Percentiles rank a stretch among this genome's conserved stretches.
phyloP scores from a whole-genome alignment of 176 grass and related monocot species.

The Puccinellia tenuiflora region DNA sequence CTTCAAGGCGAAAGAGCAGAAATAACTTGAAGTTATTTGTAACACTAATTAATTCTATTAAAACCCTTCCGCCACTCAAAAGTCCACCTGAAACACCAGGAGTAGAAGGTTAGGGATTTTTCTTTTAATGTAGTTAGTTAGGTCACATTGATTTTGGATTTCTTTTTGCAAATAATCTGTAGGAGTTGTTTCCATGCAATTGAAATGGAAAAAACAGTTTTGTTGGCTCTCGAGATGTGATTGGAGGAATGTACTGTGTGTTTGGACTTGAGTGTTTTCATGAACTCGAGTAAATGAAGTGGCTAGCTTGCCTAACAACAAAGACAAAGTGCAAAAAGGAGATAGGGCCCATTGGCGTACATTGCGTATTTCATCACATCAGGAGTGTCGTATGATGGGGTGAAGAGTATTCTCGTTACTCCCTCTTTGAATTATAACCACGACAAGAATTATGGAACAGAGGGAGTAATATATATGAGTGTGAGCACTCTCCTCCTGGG shows the following conservation, averaged over 20 bases:
- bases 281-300: not conserved
- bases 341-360: not conserved
- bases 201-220: not conserved
- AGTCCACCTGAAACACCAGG: slow-evolving; percentile 8
- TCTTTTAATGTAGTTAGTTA: not conserved
- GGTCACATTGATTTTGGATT: not conserved
- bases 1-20: slow-evolving; percentile 78
- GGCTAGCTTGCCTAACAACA: not conserved
- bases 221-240: not conserved
- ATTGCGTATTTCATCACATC: not conserved
- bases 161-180: slow-evolving; percentile 10
- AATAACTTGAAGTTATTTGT: not conserved
- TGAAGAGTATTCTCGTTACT: not conserved
- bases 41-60: not conserved
- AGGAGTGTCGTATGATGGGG: not conserved
- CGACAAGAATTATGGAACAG: too few species aligned
- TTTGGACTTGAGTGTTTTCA: not conserved
- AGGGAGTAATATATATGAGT: too few species aligned
- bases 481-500: too few species aligned
- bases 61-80: not conserved
- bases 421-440: too few species aligned
- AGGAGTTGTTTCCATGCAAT: not conserved
- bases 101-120: not conserved
- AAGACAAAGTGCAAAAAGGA: not conserved
- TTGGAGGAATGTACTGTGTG: not conserved